Evolutionary conservation across 345 rosid genomes (phyloP).

Genomic region (Heritiera fomes): DNA sequence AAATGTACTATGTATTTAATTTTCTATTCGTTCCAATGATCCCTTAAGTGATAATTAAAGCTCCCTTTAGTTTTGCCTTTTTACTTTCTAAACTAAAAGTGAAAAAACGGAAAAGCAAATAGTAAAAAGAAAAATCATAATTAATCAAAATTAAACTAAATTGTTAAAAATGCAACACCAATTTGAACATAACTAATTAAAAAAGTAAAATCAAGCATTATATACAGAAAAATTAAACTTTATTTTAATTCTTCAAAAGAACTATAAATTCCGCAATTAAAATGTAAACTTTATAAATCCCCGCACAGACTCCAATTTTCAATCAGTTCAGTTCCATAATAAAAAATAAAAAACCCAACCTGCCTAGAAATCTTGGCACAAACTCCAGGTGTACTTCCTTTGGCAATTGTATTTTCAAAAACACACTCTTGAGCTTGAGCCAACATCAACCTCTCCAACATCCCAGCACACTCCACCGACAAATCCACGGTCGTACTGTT

Average conservation of each 20-base stretch:
- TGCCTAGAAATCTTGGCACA: conserved; percentile 91
- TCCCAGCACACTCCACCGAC: conserved; percentile 84
- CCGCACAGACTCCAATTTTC: background rate
- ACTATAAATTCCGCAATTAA: background rate
- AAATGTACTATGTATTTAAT: background rate
- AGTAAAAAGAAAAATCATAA: background rate
- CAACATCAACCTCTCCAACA: conserved; percentile 92
- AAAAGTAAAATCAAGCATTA: background rate
- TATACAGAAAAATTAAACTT: background rate
- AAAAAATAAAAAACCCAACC: conserved; percentile 42
- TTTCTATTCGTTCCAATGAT: background rate
- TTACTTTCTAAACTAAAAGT: background rate
- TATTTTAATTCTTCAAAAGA: background rate
- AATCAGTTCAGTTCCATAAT: background rate
- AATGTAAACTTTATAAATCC: background rate
- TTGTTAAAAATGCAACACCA: background rate
- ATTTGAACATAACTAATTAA: background rate
- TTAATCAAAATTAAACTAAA: background rate
- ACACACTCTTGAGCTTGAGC: conserved; percentile 99
- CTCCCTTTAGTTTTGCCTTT: background rate
- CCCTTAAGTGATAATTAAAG: background rate
- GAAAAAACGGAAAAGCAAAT: background rate
- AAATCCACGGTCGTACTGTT: conserved; percentile 76
- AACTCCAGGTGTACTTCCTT: conserved; percentile 96
- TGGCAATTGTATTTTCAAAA: conserved; percentile 93